Evolutionary conservation across 768 basidiomycete genomes (phyloP).

Genomic region (Kockovaella imperatae): DNA sequence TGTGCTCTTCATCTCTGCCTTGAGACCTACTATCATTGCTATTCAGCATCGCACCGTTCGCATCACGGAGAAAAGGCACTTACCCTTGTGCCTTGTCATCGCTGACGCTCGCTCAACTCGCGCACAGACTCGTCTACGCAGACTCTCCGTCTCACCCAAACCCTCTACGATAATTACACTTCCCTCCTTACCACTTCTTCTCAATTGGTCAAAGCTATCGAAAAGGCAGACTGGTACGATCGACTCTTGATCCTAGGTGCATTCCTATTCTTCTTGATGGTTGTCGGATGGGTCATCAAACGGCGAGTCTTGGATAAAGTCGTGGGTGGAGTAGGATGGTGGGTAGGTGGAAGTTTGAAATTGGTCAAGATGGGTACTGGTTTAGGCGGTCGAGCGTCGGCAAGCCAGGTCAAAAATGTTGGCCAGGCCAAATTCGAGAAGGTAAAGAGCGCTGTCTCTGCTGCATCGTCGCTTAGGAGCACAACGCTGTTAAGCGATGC

Average conservation of each 20-base stretch:
- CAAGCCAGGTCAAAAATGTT: neutral
- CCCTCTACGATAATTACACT: slow-evolving; percentile 59
- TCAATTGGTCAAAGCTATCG: slow-evolving; percentile 74
- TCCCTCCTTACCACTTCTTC: slow-evolving; percentile 63
- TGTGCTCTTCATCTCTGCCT: too few relatives aligned
- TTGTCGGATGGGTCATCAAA: slow-evolving; percentile 79
- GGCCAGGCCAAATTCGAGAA: too few relatives aligned
- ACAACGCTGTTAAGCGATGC: too few relatives aligned
- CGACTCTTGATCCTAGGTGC: slow-evolving; percentile 73
- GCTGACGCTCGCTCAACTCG: neutral
- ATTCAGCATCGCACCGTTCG: too few relatives aligned
- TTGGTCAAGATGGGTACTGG: slow-evolving; percentile 25
- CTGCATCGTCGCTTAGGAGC: too few relatives aligned
- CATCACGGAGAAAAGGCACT: too few relatives aligned
- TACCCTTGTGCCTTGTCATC: neutral
- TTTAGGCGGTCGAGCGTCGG: too few relatives aligned
- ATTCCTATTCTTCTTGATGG: slow-evolving; percentile 72
- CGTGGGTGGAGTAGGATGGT: slow-evolving; percentile 74
- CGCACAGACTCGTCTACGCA: slow-evolving; percentile 65
- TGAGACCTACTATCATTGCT: slow-evolving; percentile 1
- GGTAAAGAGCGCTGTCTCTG: too few relatives aligned
- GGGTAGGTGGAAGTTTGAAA: slow-evolving; percentile 48
- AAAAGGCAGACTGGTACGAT: slow-evolving; percentile 87
- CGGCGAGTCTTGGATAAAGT: slow-evolving; percentile 75
- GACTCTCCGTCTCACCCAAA: slow-evolving; percentile 64